These are phyloP conservation scores for Leccinum fibrillosum DNA, from an alignment of 768 basidiomycete species.

Conservation along the genomic window DNA sequence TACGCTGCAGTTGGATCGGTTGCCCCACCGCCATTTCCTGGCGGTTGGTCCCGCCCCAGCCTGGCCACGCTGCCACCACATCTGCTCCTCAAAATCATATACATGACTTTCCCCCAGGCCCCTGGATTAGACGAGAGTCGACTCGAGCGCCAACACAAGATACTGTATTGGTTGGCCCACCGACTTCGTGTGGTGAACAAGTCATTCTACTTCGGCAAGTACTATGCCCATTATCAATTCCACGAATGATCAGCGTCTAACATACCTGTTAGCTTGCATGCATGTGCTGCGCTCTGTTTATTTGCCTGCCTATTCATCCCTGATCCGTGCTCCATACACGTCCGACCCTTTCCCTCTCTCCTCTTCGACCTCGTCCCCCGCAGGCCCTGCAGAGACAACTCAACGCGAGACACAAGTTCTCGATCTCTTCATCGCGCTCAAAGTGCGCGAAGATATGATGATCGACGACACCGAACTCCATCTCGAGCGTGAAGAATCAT, in stretches of 20 bases:
- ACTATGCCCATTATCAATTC: neutral
- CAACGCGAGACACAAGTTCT: conserved; percentile 76
- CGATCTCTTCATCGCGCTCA: conserved; percentile 77
- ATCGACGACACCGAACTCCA: conserved; percentile 72
- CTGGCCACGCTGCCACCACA: conserved; percentile 51
- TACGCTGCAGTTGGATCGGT: conserved; percentile 27
- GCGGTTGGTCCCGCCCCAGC: conserved; percentile 8
- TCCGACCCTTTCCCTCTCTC: conserved; percentile 74
- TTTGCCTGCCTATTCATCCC: conserved; percentile 56
- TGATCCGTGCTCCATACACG: conserved; percentile 62
- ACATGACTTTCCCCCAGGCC: conserved; percentile 56
- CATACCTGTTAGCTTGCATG: conserved; percentile 58
- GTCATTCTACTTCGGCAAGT: conserved; percentile 60
- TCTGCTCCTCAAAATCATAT: conserved; percentile 66
- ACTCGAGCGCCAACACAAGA: conserved; percentile 57
- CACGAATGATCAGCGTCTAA: neutral
- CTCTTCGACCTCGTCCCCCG: conserved; percentile 23
- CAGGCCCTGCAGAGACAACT: conserved; percentile 37
- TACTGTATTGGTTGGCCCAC: conserved; percentile 66
- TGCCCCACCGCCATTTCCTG: conserved; percentile 37
- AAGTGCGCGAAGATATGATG: conserved; percentile 77
- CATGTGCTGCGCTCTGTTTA: conserved; percentile 76
- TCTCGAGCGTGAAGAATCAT: conserved; percentile 70
- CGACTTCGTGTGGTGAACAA: conserved; percentile 63
- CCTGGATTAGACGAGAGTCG: conserved; percentile 38